These are phyloP conservation scores for Pseudisothecium myosuroides DNA, from an alignment of 225 moss, liverwort and hornwort genomes.

Conservation along the genomic window DNA sequence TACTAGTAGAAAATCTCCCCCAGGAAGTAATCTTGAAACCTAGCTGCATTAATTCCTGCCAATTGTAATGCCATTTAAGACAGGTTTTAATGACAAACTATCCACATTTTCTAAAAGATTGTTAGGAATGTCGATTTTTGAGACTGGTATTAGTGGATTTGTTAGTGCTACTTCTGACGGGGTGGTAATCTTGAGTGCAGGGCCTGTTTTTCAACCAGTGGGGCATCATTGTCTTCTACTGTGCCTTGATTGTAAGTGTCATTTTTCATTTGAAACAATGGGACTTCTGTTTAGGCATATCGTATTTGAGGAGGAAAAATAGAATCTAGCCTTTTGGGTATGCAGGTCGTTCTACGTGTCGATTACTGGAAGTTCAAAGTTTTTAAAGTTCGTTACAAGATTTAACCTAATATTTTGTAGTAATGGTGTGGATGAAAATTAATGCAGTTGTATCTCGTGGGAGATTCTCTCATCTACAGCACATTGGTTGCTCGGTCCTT, in stretches of 20 bases:
- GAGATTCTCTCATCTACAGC: constrained; percentile 87
- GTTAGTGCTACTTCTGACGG: neutral
- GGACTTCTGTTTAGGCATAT: neutral
- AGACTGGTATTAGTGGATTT: neutral
- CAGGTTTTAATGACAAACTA: neutral
- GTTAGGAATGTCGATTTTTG: neutral
- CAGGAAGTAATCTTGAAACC: neutral
- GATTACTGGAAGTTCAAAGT: neutral
- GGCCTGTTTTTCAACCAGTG: constrained; percentile 63
- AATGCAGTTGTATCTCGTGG: constrained; percentile 71
- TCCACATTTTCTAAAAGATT: neutral
- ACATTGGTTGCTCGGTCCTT: constrained; percentile 84
- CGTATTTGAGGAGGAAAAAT: neutral
- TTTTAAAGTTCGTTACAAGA: neutral
- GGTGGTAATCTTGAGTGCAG: constrained; percentile 19
- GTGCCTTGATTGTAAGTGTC: constrained; percentile 55
- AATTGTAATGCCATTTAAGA: neutral
- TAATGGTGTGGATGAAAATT: neutral
- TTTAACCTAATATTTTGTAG: neutral
- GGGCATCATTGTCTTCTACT: constrained; percentile 72
- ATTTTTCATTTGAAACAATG: neutral
- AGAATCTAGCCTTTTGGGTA: neutral
- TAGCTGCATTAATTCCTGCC: neutral
- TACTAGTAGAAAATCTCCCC: neutral
- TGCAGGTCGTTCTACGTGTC: neutral